A percentile compares a stretch with the other conserved stretches of the same genome.
phyloP scores from a whole-genome alignment of 2,329 filamentous ascomycete species.

The Mollisiaceae sp. region DNA sequence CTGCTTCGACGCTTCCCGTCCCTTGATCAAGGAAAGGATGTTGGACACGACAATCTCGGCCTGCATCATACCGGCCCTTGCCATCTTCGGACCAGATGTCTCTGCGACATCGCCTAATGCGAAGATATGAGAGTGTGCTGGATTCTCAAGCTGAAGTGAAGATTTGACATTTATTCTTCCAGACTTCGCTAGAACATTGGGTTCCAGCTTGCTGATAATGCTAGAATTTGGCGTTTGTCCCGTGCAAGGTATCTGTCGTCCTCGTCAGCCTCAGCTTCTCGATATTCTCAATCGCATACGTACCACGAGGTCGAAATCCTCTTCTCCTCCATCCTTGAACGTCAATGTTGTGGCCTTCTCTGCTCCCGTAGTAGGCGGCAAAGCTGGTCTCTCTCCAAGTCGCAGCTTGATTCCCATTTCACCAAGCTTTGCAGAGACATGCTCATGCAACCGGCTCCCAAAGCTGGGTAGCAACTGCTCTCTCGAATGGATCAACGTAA shows the following conservation, averaged over 20 bases:
- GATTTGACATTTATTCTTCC: constrained; percentile 35
- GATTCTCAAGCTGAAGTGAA: constrained; percentile 11
- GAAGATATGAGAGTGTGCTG: constrained; percentile 48
- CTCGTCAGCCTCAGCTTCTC: constrained; percentile 5
- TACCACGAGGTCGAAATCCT: constrained; percentile 49
- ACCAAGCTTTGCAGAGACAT: constrained; percentile 43
- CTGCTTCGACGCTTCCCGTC: constrained; percentile 28
- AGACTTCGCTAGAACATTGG: constrained; percentile 28
- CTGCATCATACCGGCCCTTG: constrained; percentile 51
- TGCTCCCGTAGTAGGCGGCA: constrained; percentile 25
- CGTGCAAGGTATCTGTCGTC: constrained; percentile 50
- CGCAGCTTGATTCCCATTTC: constrained; percentile 47
- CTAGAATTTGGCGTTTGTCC: constrained; percentile 52
- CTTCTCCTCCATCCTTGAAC: constrained; percentile 41
- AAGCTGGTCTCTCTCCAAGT: constrained; percentile 44
- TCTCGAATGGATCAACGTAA: constrained; percentile 55
- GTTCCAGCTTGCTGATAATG: constrained; percentile 27
- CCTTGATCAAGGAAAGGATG: constrained; percentile 49
- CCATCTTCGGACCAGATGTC: constrained; percentile 48
- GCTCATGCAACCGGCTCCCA: constrained; percentile 46
- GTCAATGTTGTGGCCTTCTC: constrained; percentile 32
- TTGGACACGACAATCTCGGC: constrained; percentile 52
- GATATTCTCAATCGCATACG: constrained; percentile 13
- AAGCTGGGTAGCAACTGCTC: constrained; percentile 48
- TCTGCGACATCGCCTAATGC: constrained; percentile 58